phyloP scores from a whole-genome alignment of 2,329 filamentous ascomycete genomes.

The Colletotrichum godetiae region DNA sequence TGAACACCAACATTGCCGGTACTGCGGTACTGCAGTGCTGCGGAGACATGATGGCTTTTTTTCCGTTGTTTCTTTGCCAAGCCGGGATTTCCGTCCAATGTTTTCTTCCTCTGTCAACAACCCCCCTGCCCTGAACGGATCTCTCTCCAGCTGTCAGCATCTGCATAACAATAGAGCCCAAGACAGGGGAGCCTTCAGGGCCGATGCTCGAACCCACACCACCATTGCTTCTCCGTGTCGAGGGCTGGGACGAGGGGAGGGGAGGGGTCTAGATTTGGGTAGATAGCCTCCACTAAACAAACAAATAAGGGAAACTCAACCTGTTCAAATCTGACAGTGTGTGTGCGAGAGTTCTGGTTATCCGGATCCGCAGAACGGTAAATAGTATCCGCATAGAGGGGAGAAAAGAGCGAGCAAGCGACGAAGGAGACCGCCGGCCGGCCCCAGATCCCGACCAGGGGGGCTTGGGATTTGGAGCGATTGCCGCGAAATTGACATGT shows the following conservation, averaged over 20 bases:
- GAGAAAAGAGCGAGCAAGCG: not conserved
- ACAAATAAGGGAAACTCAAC: constrained; percentile 7
- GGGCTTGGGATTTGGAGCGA: not conserved
- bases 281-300: not conserved
- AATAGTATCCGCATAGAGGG: too few relatives aligned
- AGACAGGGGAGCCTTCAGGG: not conserved
- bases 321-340: not conserved
- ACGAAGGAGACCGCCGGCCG: not conserved
- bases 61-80: not conserved
- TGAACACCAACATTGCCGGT: not conserved
- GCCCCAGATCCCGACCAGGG: not conserved
- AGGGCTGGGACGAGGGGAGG: not conserved
- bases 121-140: too few relatives aligned
- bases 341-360: not conserved
- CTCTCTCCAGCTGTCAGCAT: not conserved
- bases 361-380: too few relatives aligned
- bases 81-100: not conserved
- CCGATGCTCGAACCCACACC: not conserved
- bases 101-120: too few relatives aligned
- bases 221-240: not conserved
- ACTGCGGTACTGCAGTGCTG: not conserved
- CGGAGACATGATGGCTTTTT: not conserved
- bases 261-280: not conserved
- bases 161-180: not conserved
- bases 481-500: constrained; percentile 1